Percentiles rank a stretch among this genome's conserved stretches.
Conservation (phyloP, 202 grass and related monocot genomes). For the Miscanthus sacchariflorus region DNA sequence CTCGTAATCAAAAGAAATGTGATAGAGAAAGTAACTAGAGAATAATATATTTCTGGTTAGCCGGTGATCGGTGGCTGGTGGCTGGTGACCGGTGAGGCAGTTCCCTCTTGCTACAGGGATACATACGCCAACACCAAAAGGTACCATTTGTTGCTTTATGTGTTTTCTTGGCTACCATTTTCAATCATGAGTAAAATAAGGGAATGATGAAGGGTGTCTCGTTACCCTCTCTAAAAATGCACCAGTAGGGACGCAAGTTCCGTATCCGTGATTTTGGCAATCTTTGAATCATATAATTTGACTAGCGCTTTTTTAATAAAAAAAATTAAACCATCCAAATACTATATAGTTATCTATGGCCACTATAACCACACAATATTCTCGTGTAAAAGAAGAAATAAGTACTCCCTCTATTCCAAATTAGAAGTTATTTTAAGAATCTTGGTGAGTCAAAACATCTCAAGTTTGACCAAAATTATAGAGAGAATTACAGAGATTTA, state of each 20-base stretch:
- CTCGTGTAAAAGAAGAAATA: not conserved
- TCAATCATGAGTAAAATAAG: slow-evolving; percentile 1
- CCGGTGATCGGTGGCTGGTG: not conserved
- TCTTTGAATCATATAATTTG: not conserved
- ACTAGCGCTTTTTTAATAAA: not conserved
- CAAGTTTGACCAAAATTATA: too few relatives aligned
- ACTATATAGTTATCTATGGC: not conserved
- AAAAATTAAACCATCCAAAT: not conserved
- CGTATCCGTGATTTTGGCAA: not conserved
- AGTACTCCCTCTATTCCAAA: too few relatives aligned
- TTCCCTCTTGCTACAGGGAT: slow-evolving; percentile 4
- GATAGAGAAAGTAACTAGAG: not conserved
- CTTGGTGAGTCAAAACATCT: too few relatives aligned
- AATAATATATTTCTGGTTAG: slow-evolving; percentile 11
- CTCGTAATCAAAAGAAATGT: not conserved
- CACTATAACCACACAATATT: not conserved
- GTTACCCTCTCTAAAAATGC: too few relatives aligned
- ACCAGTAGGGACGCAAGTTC: not conserved
- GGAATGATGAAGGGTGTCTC: not conserved
- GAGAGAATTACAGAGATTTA: too few relatives aligned
- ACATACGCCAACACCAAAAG: not conserved
- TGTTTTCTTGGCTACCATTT: slow-evolving; percentile 10
- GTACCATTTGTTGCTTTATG: not conserved
- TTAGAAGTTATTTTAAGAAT: too few relatives aligned
- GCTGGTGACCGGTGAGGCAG: not conserved